Evolutionary conservation across 2,329 filamentous ascomycete genomes (phyloP).

Genomic region (Leptographium lundbergii): DNA sequence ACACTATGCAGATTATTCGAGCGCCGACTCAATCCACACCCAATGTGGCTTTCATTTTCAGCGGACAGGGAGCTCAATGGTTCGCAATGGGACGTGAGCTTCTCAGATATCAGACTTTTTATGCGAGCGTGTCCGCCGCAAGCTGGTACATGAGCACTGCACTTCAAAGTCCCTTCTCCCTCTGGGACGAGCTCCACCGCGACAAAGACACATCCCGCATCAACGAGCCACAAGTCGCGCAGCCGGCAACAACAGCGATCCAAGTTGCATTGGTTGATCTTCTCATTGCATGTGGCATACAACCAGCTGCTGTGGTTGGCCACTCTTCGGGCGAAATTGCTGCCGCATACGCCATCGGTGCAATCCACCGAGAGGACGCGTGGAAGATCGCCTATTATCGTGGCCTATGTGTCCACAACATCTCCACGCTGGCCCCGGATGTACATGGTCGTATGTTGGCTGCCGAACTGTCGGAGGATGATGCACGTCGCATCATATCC

Average conservation of each 20-base stretch:
- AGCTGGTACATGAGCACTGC: conserved; percentile 15
- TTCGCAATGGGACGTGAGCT: conserved; percentile 25
- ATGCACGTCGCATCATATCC: conserved; percentile 17
- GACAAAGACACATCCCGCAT: conserved; percentile 11
- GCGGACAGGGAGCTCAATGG: conserved; percentile 25
- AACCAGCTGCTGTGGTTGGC: conserved; percentile 18
- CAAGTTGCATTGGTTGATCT: conserved; percentile 24
- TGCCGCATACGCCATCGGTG: conserved; percentile 21
- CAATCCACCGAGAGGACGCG: conserved; percentile 16
- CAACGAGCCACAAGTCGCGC: conserved; percentile 16
- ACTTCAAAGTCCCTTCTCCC: conserved; percentile 14
- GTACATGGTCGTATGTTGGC: conserved; percentile 33
- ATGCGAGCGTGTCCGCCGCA: conserved; percentile 16
- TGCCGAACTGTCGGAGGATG: conserved; percentile 23
- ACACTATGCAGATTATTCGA: conserved; percentile 3
- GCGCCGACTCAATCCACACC: not conserved
- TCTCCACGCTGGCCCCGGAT: conserved; percentile 9
- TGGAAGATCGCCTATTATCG: conserved; percentile 21
- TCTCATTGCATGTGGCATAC: conserved; percentile 15
- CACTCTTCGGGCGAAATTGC: conserved; percentile 26
- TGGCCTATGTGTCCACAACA: conserved; percentile 16
- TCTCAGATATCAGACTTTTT: conserved; percentile 17
- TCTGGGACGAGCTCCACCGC: conserved; percentile 11
- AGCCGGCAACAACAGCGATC: conserved; percentile 20
- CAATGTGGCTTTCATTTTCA: conserved; percentile 19